phyloP scores from a whole-genome alignment of 257 asterid species.

The Cynanchum wilfordii region DNA sequence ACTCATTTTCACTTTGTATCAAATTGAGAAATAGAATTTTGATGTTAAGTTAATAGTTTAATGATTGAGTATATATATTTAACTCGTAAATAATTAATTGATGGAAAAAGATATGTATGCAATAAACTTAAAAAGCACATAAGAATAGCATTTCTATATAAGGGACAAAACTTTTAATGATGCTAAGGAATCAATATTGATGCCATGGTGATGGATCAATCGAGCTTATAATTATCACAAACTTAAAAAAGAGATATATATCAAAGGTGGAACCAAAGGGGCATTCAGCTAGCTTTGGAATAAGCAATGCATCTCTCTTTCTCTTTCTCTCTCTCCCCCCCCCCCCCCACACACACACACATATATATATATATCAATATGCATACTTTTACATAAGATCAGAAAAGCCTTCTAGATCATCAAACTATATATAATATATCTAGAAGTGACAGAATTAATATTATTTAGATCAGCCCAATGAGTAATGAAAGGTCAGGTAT shows the following conservation, averaged over 20 bases:
- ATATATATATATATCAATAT: not conserved
- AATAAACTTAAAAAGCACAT: not conserved
- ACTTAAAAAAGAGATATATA: not conserved
- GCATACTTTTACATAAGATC: not conserved
- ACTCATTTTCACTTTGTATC: no score
- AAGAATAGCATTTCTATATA: not conserved
- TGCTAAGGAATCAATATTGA: not conserved
- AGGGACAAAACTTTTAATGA: slow-evolving; percentile 1
- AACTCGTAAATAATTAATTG: no score
- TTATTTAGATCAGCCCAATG: slow-evolving; percentile 3
- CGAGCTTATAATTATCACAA: not conserved
- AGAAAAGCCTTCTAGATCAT: not conserved
- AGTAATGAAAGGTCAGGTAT: not conserved
- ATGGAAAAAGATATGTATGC: no score
- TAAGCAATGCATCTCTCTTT: not conserved
- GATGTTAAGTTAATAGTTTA: no score
- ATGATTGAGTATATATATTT: no score
- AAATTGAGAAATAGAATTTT: no score
- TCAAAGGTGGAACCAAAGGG: slow-evolving; percentile 6
- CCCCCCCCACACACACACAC: no score
- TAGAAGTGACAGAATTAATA: not conserved
- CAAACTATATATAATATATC: not conserved
- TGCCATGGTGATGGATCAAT: not conserved
- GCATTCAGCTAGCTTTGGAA: not conserved
- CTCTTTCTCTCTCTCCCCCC: no score